A percentile compares a stretch with the other conserved stretches of the same genome.
Conservation (phyloP, 345 rosid species). For the Brassica carinata region DNA sequence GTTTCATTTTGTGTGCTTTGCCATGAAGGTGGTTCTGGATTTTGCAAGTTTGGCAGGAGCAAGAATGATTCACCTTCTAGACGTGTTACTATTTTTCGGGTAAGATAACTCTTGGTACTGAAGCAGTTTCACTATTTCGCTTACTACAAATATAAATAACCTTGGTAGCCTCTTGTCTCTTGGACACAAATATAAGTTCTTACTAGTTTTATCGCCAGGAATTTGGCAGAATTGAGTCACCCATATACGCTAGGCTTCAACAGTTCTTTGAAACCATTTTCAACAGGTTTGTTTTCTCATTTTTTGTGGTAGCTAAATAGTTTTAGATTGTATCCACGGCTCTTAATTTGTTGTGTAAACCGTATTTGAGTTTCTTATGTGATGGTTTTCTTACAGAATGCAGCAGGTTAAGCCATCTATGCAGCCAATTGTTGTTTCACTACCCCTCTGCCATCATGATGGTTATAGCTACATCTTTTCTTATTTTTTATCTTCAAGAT, state of each 20-base stretch:
- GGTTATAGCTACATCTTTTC: slow-evolving; percentile 53
- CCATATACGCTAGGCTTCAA: slow-evolving; percentile 72
- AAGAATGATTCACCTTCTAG: slow-evolving; percentile 73
- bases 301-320: neutral
- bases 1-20: neutral
- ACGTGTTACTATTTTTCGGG: slow-evolving; percentile 77
- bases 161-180: slow-evolving; percentile 3
- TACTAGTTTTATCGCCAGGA: slow-evolving; percentile 56
- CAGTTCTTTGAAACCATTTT: slow-evolving; percentile 73
- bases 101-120: slow-evolving; percentile 11
- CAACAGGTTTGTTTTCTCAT: slow-evolving; percentile 55
- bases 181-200: slow-evolving; percentile 29
- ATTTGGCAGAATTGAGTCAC: slow-evolving; percentile 90
- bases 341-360: neutral
- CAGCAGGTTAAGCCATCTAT: slow-evolving; percentile 60
- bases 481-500: neutral
- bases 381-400: slow-evolving; percentile 59
- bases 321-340: neutral
- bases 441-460: slow-evolving; percentile 90
- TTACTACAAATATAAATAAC: neutral
- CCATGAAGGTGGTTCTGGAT: slow-evolving; percentile 83
- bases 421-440: slow-evolving; percentile 77
- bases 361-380: slow-evolving; percentile 15
- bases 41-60: slow-evolving; percentile 95
- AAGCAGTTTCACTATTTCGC: too few relatives aligned